Evolutionary conservation across 768 basidiomycete species (phyloP).

Genomic region (Leucocoprinus leucothites): DNA sequence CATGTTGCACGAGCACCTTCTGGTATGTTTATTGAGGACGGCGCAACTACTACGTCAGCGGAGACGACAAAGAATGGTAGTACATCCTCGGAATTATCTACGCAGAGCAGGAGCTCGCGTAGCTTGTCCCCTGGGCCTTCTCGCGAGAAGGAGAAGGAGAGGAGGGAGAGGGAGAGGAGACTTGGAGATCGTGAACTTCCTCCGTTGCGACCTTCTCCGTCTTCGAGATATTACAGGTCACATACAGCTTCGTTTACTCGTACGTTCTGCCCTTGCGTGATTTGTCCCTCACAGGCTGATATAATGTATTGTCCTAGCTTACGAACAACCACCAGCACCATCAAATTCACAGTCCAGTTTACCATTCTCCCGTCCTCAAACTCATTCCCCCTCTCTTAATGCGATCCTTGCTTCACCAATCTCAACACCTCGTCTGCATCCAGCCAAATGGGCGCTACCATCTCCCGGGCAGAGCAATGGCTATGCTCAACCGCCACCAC

Average conservation of each 20-base stretch:
- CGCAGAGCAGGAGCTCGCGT: constrained; percentile 46
- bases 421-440: constrained; percentile 11
- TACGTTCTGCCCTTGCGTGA: constrained; percentile 20
- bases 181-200: constrained; percentile 22
- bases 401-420: constrained; percentile 13
- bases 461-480: not conserved
- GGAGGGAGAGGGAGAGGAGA: constrained; percentile 16
- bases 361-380: constrained; percentile 2
- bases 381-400: constrained; percentile 11
- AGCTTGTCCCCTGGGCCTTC: constrained; percentile 35
- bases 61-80: constrained; percentile 18
- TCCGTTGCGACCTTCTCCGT: constrained; percentile 21
- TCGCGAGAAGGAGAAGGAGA: constrained; percentile 38
- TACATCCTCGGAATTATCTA: constrained; percentile 28
- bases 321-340: not conserved
- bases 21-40: constrained; percentile 59
- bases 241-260: constrained; percentile 51
- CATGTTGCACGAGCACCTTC: constrained; percentile 8
- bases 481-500: constrained; percentile 1
- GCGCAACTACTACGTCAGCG: constrained; percentile 19
- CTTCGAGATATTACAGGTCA: constrained; percentile 64
- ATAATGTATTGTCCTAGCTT: not conserved
- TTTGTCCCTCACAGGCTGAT: not conserved
- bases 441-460: constrained; percentile 4
- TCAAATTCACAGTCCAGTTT: constrained; percentile 19